Conservation (phyloP, 345 rosid genomes). For the Eucalyptus sp. region DNA sequence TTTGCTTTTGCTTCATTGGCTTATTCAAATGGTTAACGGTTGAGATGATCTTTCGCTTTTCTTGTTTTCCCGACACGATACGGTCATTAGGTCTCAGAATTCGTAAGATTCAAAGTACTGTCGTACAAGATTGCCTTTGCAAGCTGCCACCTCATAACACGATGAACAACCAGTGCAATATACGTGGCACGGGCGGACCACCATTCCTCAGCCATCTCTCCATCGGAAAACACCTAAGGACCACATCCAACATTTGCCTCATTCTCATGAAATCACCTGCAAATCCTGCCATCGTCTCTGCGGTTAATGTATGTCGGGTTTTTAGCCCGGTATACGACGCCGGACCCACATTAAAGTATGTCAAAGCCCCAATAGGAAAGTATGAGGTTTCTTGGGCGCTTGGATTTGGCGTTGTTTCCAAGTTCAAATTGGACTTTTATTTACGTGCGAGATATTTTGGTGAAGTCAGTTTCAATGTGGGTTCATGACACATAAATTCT, state of each 20-base stretch:
- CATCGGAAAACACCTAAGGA: not conserved
- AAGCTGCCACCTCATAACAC: no score
- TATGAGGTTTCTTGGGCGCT: not conserved
- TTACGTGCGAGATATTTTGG: not conserved
- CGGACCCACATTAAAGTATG: not conserved
- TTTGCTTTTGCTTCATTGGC: not conserved
- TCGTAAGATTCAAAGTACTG: not conserved
- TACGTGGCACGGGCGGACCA: no score
- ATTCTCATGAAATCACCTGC: not conserved
- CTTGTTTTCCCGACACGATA: fast-evolving
- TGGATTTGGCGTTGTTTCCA: not conserved
- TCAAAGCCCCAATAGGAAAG: not conserved
- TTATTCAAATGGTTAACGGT: not conserved
- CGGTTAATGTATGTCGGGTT: not conserved
- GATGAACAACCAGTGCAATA: no score
- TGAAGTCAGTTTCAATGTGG: not conserved
- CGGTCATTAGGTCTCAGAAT: not conserved
- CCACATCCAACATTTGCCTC: not conserved
- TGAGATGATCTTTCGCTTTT: no score
- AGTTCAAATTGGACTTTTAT: not conserved
- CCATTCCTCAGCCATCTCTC: not conserved
- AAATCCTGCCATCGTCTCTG: not conserved
- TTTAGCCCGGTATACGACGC: not conserved
- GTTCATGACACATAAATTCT: not conserved
- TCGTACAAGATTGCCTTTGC: not conserved